phyloP scores from a whole-genome alignment of 1,284 basidiomycete genomes.

The Veloboletus limbatus region DNA sequence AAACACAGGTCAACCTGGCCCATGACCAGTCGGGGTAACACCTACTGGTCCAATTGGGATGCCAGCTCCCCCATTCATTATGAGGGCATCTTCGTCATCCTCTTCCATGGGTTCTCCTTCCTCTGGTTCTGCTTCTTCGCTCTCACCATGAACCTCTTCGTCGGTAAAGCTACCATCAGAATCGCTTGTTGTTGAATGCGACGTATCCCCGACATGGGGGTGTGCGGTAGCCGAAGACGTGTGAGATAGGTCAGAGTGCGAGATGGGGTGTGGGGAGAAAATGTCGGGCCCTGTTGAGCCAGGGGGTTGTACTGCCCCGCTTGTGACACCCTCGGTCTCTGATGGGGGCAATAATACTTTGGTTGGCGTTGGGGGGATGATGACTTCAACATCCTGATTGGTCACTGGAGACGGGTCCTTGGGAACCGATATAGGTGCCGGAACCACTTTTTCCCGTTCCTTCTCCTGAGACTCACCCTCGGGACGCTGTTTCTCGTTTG shows the following conservation, averaged over 20 bases:
- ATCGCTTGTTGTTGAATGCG: conserved; percentile 33
- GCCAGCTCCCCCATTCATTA: conserved; percentile 77
- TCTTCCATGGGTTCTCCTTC: conserved; percentile 54
- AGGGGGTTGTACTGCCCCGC: conserved; percentile 54
- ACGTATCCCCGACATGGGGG: conserved; percentile 30
- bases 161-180: conserved; percentile 52
- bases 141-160: conserved; percentile 39
- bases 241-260: conserved; percentile 27
- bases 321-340: conserved; percentile 51
- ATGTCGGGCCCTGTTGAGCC: conserved; percentile 46
- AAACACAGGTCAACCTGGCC: conserved; percentile 8
- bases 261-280: conserved; percentile 30
- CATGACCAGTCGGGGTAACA: conserved; percentile 13
- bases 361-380: conserved; percentile 43
- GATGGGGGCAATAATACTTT: conserved; percentile 44
- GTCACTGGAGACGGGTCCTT: conserved; percentile 25
- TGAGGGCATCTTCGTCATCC: conserved; percentile 79
- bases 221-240: conserved; percentile 18
- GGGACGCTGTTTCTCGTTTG: conserved; percentile 27
- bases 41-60: conserved; percentile 77
- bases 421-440: conserved; percentile 19
- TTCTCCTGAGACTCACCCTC: conserved; percentile 28
- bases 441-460: conserved; percentile 26
- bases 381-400: conserved; percentile 37
- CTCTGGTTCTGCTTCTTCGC: conserved; percentile 39